Percentiles rank a stretch among this genome's conserved stretches.
phyloP scores from a whole-genome alignment of 2,329 filamentous ascomycete genomes.

The Ophiosphaerella korrae region DNA sequence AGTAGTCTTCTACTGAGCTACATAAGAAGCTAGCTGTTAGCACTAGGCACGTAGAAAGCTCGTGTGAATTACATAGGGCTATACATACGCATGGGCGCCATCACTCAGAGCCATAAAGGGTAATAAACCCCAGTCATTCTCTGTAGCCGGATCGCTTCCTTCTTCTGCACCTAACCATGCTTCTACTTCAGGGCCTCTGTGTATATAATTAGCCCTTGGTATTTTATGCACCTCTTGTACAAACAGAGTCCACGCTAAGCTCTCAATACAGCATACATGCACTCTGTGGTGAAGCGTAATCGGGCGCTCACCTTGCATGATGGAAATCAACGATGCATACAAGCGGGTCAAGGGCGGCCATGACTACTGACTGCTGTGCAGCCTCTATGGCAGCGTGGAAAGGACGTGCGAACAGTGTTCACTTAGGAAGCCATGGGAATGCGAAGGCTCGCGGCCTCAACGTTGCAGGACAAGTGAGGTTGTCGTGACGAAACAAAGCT shows the following conservation, averaged over 20 bases:
- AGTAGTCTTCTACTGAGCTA: slow-evolving; percentile 92
- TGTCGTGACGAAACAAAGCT: slow-evolving; percentile 26
- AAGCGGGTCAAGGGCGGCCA: slow-evolving; percentile 48
- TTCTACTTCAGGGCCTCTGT: slow-evolving; percentile 87
- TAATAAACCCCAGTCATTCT: slow-evolving; percentile 88
- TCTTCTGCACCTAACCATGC: slow-evolving; percentile 82
- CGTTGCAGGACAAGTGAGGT: slow-evolving; percentile 21
- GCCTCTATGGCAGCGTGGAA: background rate
- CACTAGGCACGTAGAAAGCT: background rate
- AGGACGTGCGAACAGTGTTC: background rate
- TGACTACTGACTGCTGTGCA: slow-evolving; percentile 17
- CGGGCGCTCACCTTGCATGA: slow-evolving; percentile 51
- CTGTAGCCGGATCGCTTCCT: slow-evolving; percentile 75
- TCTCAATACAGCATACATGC: background rate
- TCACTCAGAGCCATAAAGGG: slow-evolving; percentile 98
- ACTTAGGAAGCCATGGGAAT: slow-evolving; percentile 4
- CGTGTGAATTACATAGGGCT: background rate
- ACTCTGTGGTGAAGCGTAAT: slow-evolving; percentile 2
- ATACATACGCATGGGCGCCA: slow-evolving; percentile 84
- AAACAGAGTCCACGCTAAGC: background rate
- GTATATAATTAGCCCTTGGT: slow-evolving; percentile 4
- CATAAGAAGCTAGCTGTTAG: slow-evolving; percentile 5
- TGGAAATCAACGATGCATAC: slow-evolving; percentile 61
- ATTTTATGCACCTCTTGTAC: background rate
- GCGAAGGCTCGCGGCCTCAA: slow-evolving; percentile 21